These are phyloP conservation scores for Aspergillus ibericus DNA, from an alignment of 2,329 filamentous ascomycete species.

Conservation along the genomic window DNA sequence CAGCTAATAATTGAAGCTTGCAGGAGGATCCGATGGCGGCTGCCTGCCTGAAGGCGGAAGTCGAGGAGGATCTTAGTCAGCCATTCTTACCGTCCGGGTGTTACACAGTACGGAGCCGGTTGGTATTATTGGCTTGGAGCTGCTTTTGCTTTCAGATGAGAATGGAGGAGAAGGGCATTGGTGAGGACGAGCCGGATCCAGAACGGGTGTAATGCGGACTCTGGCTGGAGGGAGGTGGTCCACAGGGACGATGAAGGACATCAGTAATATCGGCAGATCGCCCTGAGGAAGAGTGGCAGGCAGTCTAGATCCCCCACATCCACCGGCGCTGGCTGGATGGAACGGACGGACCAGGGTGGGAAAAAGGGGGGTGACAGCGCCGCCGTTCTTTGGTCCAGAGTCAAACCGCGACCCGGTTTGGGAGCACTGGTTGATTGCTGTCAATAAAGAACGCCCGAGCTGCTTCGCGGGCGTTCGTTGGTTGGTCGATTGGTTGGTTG, in stretches of 20 bases:
- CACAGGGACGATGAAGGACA: background rate
- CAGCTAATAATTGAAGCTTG: background rate
- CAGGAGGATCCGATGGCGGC: background rate
- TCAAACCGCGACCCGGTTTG: background rate
- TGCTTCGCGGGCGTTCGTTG: background rate
- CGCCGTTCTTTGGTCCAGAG: background rate
- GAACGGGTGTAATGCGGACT: no score
- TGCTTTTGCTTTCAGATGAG: no score
- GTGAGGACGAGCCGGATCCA: no score
- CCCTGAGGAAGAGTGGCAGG: background rate
- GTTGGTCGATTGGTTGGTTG: background rate
- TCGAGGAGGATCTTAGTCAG: background rate
- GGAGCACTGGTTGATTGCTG: background rate
- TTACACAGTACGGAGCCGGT: background rate
- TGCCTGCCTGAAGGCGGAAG: background rate
- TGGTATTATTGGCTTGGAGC: background rate
- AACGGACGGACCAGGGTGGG: background rate
- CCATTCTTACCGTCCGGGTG: background rate
- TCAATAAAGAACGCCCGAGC: background rate
- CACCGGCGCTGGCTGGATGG: background rate
- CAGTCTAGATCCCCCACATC: slow-evolving; percentile 1
- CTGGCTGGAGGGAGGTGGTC: no score
- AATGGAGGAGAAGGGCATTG: no score
- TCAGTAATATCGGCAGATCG: background rate
- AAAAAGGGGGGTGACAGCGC: background rate